Percentiles rank a stretch among this genome's conserved stretches.
These are phyloP conservation scores for Penicillium herquei DNA, from an alignment of 495 filamentous ascomycete species.

Conservation along the genomic window DNA sequence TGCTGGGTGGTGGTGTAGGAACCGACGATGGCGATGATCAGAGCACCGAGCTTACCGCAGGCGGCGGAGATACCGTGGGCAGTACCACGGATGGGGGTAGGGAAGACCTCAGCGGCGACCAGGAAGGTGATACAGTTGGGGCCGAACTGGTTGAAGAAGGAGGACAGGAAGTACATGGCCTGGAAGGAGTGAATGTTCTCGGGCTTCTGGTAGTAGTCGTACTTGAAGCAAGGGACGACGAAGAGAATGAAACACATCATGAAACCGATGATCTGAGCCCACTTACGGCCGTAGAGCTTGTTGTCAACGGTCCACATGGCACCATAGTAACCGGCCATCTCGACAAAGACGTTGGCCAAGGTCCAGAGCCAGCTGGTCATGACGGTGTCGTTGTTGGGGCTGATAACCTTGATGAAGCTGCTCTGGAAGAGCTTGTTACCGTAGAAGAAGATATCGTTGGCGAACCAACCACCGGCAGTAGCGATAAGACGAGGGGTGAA, in stretches of 20 bases:
- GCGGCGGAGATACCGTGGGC: conserved; percentile 88
- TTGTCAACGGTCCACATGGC: conserved; percentile 79
- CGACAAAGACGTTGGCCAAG: conserved; percentile 76
- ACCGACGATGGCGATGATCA: conserved; percentile 77
- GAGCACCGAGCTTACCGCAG: conserved; percentile 75
- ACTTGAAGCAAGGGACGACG: conserved; percentile 78
- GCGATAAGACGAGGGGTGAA: conserved; percentile 79
- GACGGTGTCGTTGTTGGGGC: conserved; percentile 55
- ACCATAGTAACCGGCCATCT: conserved; percentile 75
- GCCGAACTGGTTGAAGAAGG: conserved; percentile 94
- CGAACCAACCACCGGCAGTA: conserved; percentile 79
- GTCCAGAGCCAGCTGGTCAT: conserved; percentile 84
- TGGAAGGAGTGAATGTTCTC: conserved; percentile 76
- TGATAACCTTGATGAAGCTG: conserved; percentile 76
- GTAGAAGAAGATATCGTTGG: conserved; percentile 94
- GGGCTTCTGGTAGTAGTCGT: conserved; percentile 65
- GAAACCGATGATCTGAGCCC: conserved; percentile 89
- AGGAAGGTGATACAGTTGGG: conserved; percentile 91
- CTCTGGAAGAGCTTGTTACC: conserved; percentile 94
- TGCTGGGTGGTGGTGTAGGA: conserved; percentile 74
- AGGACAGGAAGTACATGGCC: conserved; percentile 85
- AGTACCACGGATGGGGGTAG: conserved; percentile 81
- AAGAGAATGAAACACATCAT: conserved; percentile 83
- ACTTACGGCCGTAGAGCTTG: conserved; percentile 86
- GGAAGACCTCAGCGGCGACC: conserved; percentile 85